Evolutionary conservation across 768 basidiomycete species (phyloP), one percentile per base, ranked within the genome.

Genomic region (Termitomyces bulborhizus): DNA sequence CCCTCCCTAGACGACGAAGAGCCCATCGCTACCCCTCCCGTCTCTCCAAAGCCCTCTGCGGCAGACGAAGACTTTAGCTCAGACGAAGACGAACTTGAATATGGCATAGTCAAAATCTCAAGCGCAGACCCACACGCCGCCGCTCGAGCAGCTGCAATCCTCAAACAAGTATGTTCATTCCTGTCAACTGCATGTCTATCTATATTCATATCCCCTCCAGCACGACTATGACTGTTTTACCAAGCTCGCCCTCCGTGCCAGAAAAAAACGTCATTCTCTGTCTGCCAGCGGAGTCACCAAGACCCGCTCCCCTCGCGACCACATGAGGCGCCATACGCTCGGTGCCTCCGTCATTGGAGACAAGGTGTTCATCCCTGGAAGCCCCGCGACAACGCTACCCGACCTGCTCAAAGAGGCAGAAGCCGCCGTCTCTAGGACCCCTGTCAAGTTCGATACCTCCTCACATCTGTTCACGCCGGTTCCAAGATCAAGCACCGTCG

Each of bases 121-220:
- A 92, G 90, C 56, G 81, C 83, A 21, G 90, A 96, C 68, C 90
- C 94, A 2, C 77, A 79, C 56, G 91, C 91, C 16, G 94, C 94
- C 45, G 94, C 93, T 2, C 75, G 90, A 46, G 94, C 93, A n/a
- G 93, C 91, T 34, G 94, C 94, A 0, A 94, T 97, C 56, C 74
- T 97, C 62, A 93, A 89, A 69, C 80, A 90, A 77, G 92, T 91
- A 47, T n/a, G 82, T 68, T 43, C 53, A 40, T 44, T 21, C 49
- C n/a, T 53, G 24, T 40, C 18, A 39, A 5, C 31, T 26, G 4
- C 36, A 4, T 37, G 15, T 18, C 5, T 39, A 21, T 31, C 32
- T 26, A 27, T 16, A 54, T 42, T 51, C 55, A 48, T 50, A 36
- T 6, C 48, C 40, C n/a, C 24, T 24, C 21, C 56, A 92, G 87